Evolutionary conservation across 805 yeast genomes (phyloP).

Genomic region (Scheffersomyces spartinae): DNA sequence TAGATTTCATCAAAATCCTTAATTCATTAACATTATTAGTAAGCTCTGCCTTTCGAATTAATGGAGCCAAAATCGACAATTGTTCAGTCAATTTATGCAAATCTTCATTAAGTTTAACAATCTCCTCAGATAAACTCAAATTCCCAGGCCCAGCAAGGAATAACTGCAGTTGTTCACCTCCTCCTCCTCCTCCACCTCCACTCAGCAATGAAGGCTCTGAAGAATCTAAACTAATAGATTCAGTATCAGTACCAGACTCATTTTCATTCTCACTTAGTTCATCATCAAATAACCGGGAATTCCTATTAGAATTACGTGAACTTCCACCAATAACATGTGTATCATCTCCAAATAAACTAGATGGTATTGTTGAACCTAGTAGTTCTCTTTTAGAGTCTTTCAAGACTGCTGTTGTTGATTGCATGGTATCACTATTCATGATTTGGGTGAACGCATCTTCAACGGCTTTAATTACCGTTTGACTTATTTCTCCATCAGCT

Average conservation of each 20-base stretch:
- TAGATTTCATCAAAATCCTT: slow-evolving; percentile 57
- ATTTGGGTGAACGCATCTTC: slow-evolving; percentile 59
- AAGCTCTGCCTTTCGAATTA: slow-evolving; percentile 71
- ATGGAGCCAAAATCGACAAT: slow-evolving; percentile 49
- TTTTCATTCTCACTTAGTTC: slow-evolving; percentile 15
- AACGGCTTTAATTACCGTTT: slow-evolving; percentile 45
- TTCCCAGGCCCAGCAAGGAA: slow-evolving; percentile 61
- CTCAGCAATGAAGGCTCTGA: too few species aligned
- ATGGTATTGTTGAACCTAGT: too few species aligned
- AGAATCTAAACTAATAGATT: background rate
- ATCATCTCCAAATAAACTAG: slow-evolving; percentile 14
- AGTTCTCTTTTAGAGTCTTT: background rate
- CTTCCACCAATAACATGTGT: slow-evolving; percentile 21
- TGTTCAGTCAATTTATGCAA: slow-evolving; percentile 53
- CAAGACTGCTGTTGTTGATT: slow-evolving; percentile 6
- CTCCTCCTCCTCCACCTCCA: too few species aligned
- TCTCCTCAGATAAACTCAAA: slow-evolving; percentile 53
- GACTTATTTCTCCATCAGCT: slow-evolving; percentile 23
- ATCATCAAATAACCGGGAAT: slow-evolving; percentile 21
- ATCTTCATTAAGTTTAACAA: slow-evolving; percentile 43
- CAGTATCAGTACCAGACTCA: slow-evolving; percentile 18
- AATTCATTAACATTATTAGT: slow-evolving; percentile 67
- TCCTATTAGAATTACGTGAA: slow-evolving; percentile 6
- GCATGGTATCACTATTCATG: slow-evolving; percentile 16
- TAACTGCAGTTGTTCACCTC: slow-evolving; percentile 26